These are phyloP conservation scores for Sporothrix inflata DNA, from an alignment of 2,329 filamentous ascomycete species.

Conservation along the genomic window DNA sequence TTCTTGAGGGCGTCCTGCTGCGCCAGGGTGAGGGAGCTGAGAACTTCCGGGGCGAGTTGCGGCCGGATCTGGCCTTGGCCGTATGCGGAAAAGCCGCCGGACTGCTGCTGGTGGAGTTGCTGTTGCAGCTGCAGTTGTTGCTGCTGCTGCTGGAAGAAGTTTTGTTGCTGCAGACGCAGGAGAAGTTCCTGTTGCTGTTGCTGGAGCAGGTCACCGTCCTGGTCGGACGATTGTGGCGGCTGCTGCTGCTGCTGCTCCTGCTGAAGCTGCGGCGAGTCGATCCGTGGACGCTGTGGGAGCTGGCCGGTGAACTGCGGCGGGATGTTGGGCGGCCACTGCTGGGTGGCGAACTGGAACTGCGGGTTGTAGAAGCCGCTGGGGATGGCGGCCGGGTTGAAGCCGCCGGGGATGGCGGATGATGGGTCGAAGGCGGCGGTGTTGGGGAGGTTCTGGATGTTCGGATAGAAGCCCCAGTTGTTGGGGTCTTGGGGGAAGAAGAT, in stretches of 20 bases:
- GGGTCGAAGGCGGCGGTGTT: conserved; percentile 41
- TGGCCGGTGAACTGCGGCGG: conserved; percentile 39
- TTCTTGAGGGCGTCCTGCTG: conserved; percentile 64
- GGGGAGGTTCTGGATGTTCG: conserved; percentile 52
- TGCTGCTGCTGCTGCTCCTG: conserved; percentile 29
- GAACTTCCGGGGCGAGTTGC: conserved; percentile 41
- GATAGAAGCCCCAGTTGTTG: conserved; percentile 51
- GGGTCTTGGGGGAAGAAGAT: conserved; percentile 38
- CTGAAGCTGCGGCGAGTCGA: conserved; percentile 33
- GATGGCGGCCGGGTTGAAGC: conserved; percentile 38
- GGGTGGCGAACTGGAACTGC: conserved; percentile 33
- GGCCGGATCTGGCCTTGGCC: conserved; percentile 34
- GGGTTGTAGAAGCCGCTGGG: conserved; percentile 38
- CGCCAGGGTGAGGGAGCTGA: conserved; percentile 56
- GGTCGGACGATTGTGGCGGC: conserved; percentile 27
- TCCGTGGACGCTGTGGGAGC: conserved; percentile 42
- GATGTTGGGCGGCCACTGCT: conserved; percentile 39
- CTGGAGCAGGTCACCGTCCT: conserved; percentile 39
- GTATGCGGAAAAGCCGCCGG: conserved; percentile 37
- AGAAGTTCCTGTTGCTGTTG: conserved; percentile 35
- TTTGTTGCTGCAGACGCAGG: conserved; percentile 28
- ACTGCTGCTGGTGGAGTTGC: conserved; percentile 27
- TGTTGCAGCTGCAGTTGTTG: conserved; percentile 31
- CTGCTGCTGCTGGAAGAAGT: conserved; percentile 35
- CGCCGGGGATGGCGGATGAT: conserved; percentile 29